Percentiles rank a stretch among this genome's conserved stretches.
Evolutionary conservation across 371 early-diverging fungal species (phyloP).

Genomic region (Mortierella sp.): DNA sequence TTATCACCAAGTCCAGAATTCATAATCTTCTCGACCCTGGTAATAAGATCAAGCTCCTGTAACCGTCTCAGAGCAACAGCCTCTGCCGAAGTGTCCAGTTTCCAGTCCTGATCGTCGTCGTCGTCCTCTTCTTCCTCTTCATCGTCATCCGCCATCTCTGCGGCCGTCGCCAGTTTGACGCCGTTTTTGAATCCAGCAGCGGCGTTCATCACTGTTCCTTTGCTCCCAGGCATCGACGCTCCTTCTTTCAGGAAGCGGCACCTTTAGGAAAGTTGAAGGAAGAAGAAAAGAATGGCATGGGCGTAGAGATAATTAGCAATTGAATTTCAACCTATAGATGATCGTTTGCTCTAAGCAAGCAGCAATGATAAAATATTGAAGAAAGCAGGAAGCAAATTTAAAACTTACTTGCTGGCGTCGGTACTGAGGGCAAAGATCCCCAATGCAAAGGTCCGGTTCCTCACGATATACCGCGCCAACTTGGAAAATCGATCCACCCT

Average conservation of each 20-base stretch:
- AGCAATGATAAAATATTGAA: neutral
- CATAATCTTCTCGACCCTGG: conserved; percentile 59
- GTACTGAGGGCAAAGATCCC: conserved; percentile 35
- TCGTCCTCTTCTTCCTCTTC: conserved; percentile 50
- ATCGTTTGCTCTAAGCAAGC: no score
- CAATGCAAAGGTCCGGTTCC: conserved; percentile 45
- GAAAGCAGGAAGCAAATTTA: neutral
- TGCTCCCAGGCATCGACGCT: conserved; percentile 11
- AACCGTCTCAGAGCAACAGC: conserved; percentile 41
- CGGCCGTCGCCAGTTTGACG: conserved; percentile 43
- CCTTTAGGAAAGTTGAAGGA: conserved; percentile 3
- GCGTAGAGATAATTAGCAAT: neutral
- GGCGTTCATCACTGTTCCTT: conserved; percentile 35
- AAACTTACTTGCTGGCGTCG: conserved; percentile 40
- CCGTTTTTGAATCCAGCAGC: conserved; percentile 49
- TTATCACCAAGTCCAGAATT: conserved; percentile 51
- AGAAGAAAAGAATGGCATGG: neutral
- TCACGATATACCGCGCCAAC: conserved; percentile 41
- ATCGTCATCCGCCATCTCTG: conserved; percentile 39
- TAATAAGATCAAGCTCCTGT: conserved; percentile 43
- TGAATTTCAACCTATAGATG: neutral
- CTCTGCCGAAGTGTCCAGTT: conserved; percentile 42
- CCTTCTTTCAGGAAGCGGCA: conserved; percentile 56
- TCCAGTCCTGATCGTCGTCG: conserved; percentile 50
- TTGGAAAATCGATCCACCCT: conserved; percentile 53